These are phyloP conservation scores for Candida gorgasii DNA, from an alignment of 805 yeast species.

Conservation along the genomic window DNA sequence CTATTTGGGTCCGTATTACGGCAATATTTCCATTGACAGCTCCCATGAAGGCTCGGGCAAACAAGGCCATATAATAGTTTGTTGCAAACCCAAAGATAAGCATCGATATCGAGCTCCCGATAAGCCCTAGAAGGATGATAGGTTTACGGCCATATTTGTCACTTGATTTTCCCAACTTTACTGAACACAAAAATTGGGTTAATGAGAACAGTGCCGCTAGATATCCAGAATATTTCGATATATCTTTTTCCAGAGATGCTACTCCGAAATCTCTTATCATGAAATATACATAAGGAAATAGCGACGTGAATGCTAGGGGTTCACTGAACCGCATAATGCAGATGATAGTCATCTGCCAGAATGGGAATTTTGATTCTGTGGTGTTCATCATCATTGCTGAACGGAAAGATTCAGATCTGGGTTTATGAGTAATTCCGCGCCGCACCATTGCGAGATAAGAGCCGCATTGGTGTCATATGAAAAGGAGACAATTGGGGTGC, in stretches of 20 bases:
- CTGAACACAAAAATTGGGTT: conserved; percentile 56
- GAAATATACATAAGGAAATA: conserved; percentile 64
- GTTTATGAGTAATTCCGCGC: conserved; percentile 5
- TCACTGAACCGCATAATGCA: conserved; percentile 54
- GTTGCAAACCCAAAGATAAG: conserved; percentile 54
- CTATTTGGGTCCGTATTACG: conserved; percentile 60
- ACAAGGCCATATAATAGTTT: conserved; percentile 53
- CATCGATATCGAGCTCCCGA: conserved; percentile 50
- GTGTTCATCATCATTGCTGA: conserved; percentile 1
- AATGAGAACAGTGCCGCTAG: conserved; percentile 61
- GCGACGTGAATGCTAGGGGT: conserved; percentile 63
- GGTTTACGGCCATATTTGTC: conserved; percentile 61
- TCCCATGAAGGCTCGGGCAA: conserved; percentile 57
- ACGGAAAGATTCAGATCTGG: conserved; percentile 4
- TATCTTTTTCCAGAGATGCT: conserved; percentile 49
- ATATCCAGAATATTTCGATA: conserved; percentile 62
- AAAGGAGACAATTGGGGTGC: neutral
- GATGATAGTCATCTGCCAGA: conserved; percentile 45
- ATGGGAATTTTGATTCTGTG: conserved; percentile 47
- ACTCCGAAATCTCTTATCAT: conserved; percentile 60
- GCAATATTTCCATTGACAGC: conserved; percentile 64
- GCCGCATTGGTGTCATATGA: neutral
- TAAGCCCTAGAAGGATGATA: conserved; percentile 52
- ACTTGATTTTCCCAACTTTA: conserved; percentile 59
- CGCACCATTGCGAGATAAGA: conserved; percentile 5